Evolutionary conservation across 805 yeast genomes (phyloP), one percentile per base, ranked within the genome.

Genomic region (Metschnikowia koreensis): DNA sequence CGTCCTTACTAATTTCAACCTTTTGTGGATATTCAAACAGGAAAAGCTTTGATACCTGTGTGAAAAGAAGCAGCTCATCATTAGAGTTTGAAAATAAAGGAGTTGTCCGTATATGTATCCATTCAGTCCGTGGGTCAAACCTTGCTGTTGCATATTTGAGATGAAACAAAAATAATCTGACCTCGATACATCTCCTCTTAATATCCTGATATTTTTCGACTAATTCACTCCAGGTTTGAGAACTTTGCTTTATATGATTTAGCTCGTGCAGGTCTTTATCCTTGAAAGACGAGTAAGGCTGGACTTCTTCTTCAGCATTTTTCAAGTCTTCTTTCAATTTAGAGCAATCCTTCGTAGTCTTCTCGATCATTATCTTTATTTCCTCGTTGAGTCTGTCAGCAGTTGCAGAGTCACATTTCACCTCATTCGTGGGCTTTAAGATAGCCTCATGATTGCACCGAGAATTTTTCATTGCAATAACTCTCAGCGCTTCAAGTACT

Each of bases 61-160:
- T 29, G 28, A 27, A 13, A 42, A 42, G 8, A 12, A 15, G 38
- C 3, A 16, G 7, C 10, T 29, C 33, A 29, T 29, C 33, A 8
- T 29, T 10, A 10, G 33, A 10, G 33, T 29, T 10, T 8, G 33
- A 8, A 29, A 29, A 29, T 29, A 29, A 7, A 29, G 10, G 33
- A 6, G 47, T 48, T 9, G 9, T 39, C 1, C n/a, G n/a, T n/a
- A 43, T 28, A 26, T 43, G 51, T 13, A 43, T 43, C 51, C 47
- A 48, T 22, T 29, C 26, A 1, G 51, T 48, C 17, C 47, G 51
- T 5, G 47, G 44, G 5, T 43, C 51, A 26, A 9, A 15, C 36
- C 51, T 42, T 11, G 31, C 47, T 11, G 13, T 10, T 22, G 51
- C 36, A 39, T 48, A n/a, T 9, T 36, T 9, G 15, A 48, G 40